These are phyloP conservation scores for Articulospora tetracladia DNA, from an alignment of 495 filamentous ascomycete species.

Conservation along the genomic window DNA sequence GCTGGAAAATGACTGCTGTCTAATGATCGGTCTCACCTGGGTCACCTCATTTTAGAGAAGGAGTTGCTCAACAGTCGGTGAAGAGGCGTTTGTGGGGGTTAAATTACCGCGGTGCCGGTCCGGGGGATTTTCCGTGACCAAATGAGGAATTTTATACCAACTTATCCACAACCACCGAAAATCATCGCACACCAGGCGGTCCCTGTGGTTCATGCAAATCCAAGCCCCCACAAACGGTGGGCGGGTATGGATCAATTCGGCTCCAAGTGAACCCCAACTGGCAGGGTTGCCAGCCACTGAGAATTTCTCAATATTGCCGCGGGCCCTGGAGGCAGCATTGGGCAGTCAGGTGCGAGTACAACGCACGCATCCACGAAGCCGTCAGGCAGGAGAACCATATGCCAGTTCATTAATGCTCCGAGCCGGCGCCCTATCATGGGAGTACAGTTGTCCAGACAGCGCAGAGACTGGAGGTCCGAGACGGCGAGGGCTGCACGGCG, in stretches of 20 bases:
- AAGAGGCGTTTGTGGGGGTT: conserved; percentile 7
- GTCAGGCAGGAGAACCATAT: conserved; percentile 3
- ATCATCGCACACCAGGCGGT: background rate
- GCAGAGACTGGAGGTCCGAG: conserved; percentile 4
- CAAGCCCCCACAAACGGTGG: background rate
- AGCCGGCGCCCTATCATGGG: conserved; percentile 3
- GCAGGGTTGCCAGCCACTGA: conserved; percentile 4
- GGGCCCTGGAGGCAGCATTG: conserved; percentile 9
- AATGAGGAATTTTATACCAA: background rate
- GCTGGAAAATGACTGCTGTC: conserved; percentile 6
- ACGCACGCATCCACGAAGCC: background rate
- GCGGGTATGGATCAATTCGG: background rate
- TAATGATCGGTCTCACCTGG: conserved; percentile 8
- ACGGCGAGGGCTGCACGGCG: background rate
- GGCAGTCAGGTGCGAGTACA: conserved; percentile 16
- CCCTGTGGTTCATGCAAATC: conserved; percentile 11
- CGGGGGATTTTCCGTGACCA: background rate
- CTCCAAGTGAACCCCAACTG: background rate
- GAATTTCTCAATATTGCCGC: conserved; percentile 4
- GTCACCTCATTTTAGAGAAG: background rate
- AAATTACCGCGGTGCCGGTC: conserved; percentile 1
- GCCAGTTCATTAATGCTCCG: conserved; percentile 16
- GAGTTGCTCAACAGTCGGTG: conserved; percentile 8
- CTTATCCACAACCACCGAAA: background rate
- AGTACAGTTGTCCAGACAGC: conserved; percentile 15